Conservation (phyloP, 2,329 filamentous ascomycete species). For the Sporothrix sp. region DNA sequence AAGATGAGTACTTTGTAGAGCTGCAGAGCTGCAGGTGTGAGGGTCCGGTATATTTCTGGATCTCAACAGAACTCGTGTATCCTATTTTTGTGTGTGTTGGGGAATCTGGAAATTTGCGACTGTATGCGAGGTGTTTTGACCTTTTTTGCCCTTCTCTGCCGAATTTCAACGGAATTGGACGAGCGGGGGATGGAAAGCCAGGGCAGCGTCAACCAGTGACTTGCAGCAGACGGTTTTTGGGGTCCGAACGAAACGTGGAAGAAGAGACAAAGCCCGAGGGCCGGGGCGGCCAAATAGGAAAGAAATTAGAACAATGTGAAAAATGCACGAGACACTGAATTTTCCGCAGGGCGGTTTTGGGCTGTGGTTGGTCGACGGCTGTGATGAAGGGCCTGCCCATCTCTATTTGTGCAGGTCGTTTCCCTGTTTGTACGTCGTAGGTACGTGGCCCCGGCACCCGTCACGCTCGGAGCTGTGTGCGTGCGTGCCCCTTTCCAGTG, state of each 20-base stretch:
- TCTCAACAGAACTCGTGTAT: too few relatives aligned
- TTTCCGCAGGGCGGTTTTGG: neutral
- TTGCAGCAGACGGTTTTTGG: neutral
- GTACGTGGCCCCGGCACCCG: neutral
- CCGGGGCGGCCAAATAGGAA: neutral
- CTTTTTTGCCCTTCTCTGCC: too few relatives aligned
- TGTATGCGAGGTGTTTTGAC: too few relatives aligned
- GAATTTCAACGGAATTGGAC: too few relatives aligned
- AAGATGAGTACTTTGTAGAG: too few relatives aligned
- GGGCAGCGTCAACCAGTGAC: neutral
- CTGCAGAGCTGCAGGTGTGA: neutral
- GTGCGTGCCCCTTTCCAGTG: neutral
- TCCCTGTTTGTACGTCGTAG: neutral
- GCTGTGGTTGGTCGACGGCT: constrained; percentile 4
- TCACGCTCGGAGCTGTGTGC: neutral
- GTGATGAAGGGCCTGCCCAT: neutral
- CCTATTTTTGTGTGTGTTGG: too few relatives aligned
- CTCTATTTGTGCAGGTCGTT: constrained; percentile 1
- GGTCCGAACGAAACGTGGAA: neutral
- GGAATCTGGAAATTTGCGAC: too few relatives aligned
- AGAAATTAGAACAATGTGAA: neutral
- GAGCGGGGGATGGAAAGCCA: neutral
- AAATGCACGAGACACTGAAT: neutral
- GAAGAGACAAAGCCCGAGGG: too few relatives aligned
- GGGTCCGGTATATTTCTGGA: neutral